A percentile compares a stretch with the other conserved stretches of the same genome.
Evolutionary conservation across 1,284 basidiomycete species (phyloP).

Genomic region (Ganoderma sinense): DNA sequence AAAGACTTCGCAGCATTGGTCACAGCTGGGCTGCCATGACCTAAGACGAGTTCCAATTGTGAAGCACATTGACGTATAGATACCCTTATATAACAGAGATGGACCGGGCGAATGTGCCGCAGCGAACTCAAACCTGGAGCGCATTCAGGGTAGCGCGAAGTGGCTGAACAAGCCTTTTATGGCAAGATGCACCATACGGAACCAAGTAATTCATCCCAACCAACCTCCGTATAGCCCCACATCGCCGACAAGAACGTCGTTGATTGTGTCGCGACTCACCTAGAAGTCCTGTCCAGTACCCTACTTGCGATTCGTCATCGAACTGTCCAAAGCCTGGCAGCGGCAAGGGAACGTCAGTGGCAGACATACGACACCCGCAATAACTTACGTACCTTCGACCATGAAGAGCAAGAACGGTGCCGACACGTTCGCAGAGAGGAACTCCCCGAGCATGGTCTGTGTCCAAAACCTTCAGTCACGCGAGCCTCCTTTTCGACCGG

Average conservation of each 20-base stretch:
- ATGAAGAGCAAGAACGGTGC: slow-evolving; percentile 92
- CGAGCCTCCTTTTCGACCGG: not conserved
- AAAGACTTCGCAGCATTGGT: not conserved
- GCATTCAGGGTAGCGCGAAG: not conserved
- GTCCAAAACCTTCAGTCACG: slow-evolving; percentile 13
- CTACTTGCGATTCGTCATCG: slow-evolving; percentile 76
- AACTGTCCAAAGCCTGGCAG: slow-evolving; percentile 69
- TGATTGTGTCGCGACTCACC: slow-evolving; percentile 49
- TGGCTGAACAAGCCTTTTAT: not conserved
- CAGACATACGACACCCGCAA: slow-evolving; percentile 13
- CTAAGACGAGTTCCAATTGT: not conserved
- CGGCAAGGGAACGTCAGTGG: not conserved
- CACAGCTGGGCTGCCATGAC: not conserved
- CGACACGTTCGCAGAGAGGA: slow-evolving; percentile 90
- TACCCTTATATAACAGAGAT: not conserved
- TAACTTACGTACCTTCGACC: slow-evolving; percentile 75
- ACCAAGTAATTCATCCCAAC: not conserved
- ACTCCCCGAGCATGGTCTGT: slow-evolving; percentile 93
- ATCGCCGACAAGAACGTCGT: not conserved
- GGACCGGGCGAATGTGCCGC: not conserved
- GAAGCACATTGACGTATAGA: not conserved
- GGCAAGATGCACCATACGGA: not conserved
- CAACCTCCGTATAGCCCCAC: not conserved
- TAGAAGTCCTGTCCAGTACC: slow-evolving; percentile 86
- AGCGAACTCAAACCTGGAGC: not conserved